Percentiles rank a stretch among this genome's conserved stretches.
Evolutionary conservation across 176 grass and related monocot species (phyloP).

Genomic region (Saccharum officinarum): DNA sequence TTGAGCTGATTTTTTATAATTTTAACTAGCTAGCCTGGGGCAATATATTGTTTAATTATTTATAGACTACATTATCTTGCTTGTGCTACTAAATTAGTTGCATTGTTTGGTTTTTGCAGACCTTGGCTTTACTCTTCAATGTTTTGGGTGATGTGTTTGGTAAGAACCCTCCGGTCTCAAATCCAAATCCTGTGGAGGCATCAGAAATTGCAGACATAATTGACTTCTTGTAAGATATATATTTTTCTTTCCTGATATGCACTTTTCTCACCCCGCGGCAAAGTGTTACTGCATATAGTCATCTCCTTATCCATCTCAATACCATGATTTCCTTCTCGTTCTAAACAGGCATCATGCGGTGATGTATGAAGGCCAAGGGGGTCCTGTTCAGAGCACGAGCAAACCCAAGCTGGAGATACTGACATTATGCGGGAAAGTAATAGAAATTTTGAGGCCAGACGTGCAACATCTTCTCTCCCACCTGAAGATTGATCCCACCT

Average conservation of each 20-base stretch:
- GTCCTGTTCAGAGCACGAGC: conserved; percentile 85
- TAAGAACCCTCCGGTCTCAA: conserved; percentile 73
- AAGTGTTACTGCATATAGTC: conserved; percentile 4
- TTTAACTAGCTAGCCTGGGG: neutral
- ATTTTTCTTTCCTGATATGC: neutral
- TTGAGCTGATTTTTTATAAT: neutral
- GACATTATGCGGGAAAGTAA: conserved; percentile 87
- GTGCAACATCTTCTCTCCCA: conserved; percentile 94
- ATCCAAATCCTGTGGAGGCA: conserved; percentile 73
- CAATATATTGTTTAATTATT: neutral
- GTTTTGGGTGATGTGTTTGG: conserved; percentile 91
- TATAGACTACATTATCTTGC: neutral
- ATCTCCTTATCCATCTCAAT: neutral
- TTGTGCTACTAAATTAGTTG: conserved; percentile 14
- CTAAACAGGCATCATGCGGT: conserved; percentile 82
- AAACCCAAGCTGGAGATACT: conserved; percentile 96
- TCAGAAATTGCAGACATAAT: conserved; percentile 93
- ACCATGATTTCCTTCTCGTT: neutral
- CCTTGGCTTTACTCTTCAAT: conserved; percentile 92
- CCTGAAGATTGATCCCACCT: conserved; percentile 71
- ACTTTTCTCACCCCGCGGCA: neutral
- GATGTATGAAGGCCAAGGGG: conserved; percentile 99
- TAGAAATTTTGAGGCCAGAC: conserved; percentile 78
- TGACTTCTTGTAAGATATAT: conserved; percentile 84
- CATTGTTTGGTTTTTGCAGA: conserved; percentile 54